Base-by-base conservation (phyloP, 2,329 filamentous ascomycete genomes). In the Erysiphe pulchra region DNA sequence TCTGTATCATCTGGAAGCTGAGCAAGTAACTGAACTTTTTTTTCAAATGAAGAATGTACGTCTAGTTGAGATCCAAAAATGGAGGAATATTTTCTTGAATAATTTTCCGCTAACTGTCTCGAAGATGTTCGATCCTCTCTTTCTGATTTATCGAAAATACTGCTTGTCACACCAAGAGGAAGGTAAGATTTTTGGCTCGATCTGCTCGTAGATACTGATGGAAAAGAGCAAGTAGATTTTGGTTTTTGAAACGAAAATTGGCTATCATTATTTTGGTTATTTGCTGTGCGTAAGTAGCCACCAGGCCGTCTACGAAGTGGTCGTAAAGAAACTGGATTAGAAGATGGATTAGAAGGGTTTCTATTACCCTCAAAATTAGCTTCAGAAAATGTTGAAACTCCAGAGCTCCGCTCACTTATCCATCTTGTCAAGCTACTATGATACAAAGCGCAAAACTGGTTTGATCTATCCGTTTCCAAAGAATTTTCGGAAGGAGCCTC, bases 21-120 rank as follows among this genome's bases (percentile, higher is more conserved):
- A 2, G 86, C 83, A 46, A 98, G 72, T 53, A 82, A 82, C 48
- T 86, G 77, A 1, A 92, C 83, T 54, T 92, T 85, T 2, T 72
- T 78, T 59, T 95, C 84, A 53, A 95, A 94, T 76, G 18, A 12
- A 11, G 28, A 16, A 28, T 42, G 20, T 20, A 31, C 10, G n/a
- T 5, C 24, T 30, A 28, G 13, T 8, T 24, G 40, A 42, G 40
- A 42, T 14, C 20, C n/a, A 14, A 5, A 13, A 11, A n/a, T 18
- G 30, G 75, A 0, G 64, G 62, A 20, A 18, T 8, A 30, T 12
- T 12, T 24, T 38, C 20, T 28, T 10, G 32, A 34, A 24, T 3
- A 24, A 24, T 24, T 24, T 24, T 24, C 20, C 6, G 6, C 3
- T 24, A 6, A 3, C 6, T 24, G 20, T 24, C 20, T 24, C 3